These are phyloP conservation scores for Neltuma alba DNA, from an alignment of 306 rosid species.

Conservation along the genomic window DNA sequence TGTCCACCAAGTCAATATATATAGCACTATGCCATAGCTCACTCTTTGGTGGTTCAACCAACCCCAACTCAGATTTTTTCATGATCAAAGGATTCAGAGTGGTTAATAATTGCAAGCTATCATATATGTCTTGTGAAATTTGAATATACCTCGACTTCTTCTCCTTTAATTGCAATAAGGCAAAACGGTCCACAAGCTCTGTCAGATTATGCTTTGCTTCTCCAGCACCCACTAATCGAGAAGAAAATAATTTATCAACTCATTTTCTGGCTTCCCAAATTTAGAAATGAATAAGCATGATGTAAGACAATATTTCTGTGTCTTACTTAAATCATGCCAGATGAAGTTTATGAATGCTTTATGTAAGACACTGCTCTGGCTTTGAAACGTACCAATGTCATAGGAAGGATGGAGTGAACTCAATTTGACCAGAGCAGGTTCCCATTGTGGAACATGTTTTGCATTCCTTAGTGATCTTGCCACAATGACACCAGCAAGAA, in stretches of 20 bases:
- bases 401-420: background rate
- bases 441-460: background rate
- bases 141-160: background rate
- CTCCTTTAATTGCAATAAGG: background rate
- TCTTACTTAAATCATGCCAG: background rate
- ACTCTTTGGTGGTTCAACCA: conserved; percentile 1
- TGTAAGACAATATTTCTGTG: background rate
- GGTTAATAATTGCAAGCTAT: background rate
- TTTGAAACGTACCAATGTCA: background rate
- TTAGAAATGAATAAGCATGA: background rate
- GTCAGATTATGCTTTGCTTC: background rate
- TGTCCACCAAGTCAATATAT: background rate
- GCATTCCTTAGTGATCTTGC: background rate
- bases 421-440: background rate
- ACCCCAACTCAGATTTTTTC: background rate
- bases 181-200: background rate
- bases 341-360: conserved; percentile 7
- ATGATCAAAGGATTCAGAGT: background rate
- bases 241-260: background rate
- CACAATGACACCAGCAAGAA: conserved; percentile 7
- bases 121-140: background rate
- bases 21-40: background rate
- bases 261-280: background rate
- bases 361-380: background rate
- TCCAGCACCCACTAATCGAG: background rate